Conservation (phyloP, 306 rosid species). For the Inga oerstediana region DNA sequence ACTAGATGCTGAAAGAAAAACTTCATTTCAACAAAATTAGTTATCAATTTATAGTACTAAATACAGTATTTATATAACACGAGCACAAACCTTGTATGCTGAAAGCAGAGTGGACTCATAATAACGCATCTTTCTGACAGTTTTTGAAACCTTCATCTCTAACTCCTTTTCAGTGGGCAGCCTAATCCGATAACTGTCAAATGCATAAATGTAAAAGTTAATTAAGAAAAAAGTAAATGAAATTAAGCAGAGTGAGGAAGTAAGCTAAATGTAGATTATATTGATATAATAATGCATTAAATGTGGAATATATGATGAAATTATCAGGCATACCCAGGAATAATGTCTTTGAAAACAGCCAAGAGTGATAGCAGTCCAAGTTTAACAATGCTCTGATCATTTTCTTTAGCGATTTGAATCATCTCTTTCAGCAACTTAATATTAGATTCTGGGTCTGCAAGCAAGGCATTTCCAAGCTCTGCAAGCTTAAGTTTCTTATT, state of each 20-base stretch:
- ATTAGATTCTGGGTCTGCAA: slow-evolving; percentile 84
- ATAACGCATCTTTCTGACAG: slow-evolving; percentile 80
- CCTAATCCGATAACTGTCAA: slow-evolving; percentile 84
- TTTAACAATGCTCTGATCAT: slow-evolving; percentile 66
- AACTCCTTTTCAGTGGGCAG: slow-evolving; percentile 95
- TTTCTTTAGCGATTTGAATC: slow-evolving; percentile 71
- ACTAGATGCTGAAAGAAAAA: slow-evolving; percentile 13
- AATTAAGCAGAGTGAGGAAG: neutral
- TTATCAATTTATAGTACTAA: slow-evolving; percentile 2
- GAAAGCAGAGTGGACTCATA: slow-evolving; percentile 93
- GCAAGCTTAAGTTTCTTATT: slow-evolving; percentile 86
- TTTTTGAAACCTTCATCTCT: slow-evolving; percentile 93
- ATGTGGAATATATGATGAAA: slow-evolving; percentile 24
- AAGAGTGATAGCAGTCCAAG: slow-evolving; percentile 91
- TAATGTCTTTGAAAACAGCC: slow-evolving; percentile 88
- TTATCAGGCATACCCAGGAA: slow-evolving; percentile 73
- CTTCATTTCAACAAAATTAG: slow-evolving; percentile 12
- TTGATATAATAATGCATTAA: slow-evolving; percentile 11
- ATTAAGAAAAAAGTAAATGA: slow-evolving; percentile 12
- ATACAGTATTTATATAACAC: slow-evolving; percentile 7
- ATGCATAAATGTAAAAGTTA: slow-evolving; percentile 18
- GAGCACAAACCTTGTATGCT: slow-evolving; percentile 75
- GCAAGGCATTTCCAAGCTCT: slow-evolving; percentile 84
- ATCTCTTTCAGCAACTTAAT: slow-evolving; percentile 81
- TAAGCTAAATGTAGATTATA: neutral